These are phyloP conservation scores for Diplotaxis tenuifolia DNA, from an alignment of 345 rosid species.

Conservation along the genomic window DNA sequence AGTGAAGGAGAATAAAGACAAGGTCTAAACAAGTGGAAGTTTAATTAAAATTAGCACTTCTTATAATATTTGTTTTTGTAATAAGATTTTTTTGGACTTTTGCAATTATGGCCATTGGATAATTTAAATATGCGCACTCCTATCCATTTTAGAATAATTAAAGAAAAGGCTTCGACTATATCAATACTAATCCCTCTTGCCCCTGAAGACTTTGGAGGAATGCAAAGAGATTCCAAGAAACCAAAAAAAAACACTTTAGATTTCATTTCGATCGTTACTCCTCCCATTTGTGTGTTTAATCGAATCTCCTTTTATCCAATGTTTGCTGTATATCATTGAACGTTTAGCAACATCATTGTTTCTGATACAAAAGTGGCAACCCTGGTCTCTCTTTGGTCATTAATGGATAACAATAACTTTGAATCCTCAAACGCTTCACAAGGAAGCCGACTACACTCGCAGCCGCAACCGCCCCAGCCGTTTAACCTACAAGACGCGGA, in stretches of 20 bases:
- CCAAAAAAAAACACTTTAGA: slow-evolving; percentile 5
- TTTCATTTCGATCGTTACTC: slow-evolving; percentile 21
- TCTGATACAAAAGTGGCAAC: slow-evolving; percentile 26
- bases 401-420: slow-evolving; percentile 37
- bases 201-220: slow-evolving; percentile 55
- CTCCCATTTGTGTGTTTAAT: background rate
- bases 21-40: background rate
- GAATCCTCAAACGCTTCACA: slow-evolving; percentile 32
- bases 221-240: slow-evolving; percentile 32
- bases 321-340: slow-evolving; percentile 16
- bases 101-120: slow-evolving; percentile 38
- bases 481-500: slow-evolving; percentile 26
- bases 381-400: slow-evolving; percentile 9
- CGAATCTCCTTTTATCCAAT: slow-evolving; percentile 15
- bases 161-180: slow-evolving; percentile 27
- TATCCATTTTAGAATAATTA: slow-evolving; percentile 52
- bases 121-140: slow-evolving; percentile 45
- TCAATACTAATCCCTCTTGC: slow-evolving; percentile 39
- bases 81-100: slow-evolving; percentile 31
- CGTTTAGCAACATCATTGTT: slow-evolving; percentile 26
- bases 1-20: slow-evolving; percentile 31
- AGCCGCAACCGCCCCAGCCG: slow-evolving; percentile 18
- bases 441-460: slow-evolving; percentile 26
- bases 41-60: background rate
- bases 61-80: slow-evolving; percentile 10